A percentile compares a stretch with the other conserved stretches of the same genome.
Evolutionary conservation across 768 basidiomycete species (phyloP).

Genomic region (Mycena albidolilacea): DNA sequence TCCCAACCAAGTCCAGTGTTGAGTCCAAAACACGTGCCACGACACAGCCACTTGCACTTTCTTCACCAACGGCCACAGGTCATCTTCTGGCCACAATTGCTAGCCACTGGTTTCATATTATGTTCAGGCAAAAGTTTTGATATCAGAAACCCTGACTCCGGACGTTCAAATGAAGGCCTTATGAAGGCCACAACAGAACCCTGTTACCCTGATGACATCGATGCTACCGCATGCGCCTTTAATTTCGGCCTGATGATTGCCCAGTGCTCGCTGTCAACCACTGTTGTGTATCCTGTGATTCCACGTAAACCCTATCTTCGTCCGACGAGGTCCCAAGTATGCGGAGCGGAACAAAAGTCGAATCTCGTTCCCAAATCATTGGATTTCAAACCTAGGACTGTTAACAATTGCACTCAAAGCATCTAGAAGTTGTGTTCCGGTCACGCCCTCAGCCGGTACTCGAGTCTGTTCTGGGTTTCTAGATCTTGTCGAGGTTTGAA

Average conservation of each 20-base stretch:
- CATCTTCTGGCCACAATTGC: no score
- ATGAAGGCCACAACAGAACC: not conserved
- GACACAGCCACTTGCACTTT: not conserved
- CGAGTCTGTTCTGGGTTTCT: constrained; percentile 6
- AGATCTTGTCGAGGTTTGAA: constrained; percentile 23
- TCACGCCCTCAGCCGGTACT: constrained; percentile 7
- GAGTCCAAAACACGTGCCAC: not conserved
- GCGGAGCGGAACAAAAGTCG: not conserved
- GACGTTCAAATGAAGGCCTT: not conserved
- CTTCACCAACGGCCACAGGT: no score
- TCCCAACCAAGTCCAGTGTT: not conserved
- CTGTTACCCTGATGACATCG: not conserved
- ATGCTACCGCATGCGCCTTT: constrained; percentile 21
- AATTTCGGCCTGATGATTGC: constrained; percentile 16
- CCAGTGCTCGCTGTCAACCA: not conserved
- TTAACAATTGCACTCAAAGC: not conserved
- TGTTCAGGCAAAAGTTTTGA: no score
- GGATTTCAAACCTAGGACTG: constrained; percentile 13
- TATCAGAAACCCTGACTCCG: no score
- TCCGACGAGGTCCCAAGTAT: not conserved
- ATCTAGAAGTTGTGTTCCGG: not conserved
- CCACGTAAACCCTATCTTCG: not conserved
- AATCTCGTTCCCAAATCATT: not conserved
- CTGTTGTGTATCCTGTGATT: not conserved
- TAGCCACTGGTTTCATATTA: no score